Conservation (phyloP, 139 green algal genomes). For the Picochlorum costavermella region DNA sequence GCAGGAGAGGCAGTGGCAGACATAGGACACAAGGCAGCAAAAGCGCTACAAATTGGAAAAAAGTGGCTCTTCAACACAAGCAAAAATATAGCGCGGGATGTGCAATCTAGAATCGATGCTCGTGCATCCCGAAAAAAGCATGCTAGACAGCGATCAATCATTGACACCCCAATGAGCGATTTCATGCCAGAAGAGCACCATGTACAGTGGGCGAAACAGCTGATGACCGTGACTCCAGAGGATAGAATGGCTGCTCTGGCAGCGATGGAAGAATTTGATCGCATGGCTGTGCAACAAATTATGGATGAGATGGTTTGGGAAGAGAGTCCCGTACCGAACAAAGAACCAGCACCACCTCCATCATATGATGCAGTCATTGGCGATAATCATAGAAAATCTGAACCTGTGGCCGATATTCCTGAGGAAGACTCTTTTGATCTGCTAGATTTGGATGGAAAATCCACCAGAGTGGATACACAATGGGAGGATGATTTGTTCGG, state of each 20-base stretch:
- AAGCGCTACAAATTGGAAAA: conserved; percentile 17
- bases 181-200: conserved; percentile 3
- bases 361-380: background rate
- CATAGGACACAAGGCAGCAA: conserved; percentile 16
- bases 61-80: conserved; percentile 29
- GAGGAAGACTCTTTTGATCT: background rate
- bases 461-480: background rate
- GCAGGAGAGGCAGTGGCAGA: conserved; percentile 11
- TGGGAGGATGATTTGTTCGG: conserved; percentile 2
- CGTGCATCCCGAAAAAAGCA: background rate
- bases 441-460: background rate
- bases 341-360: background rate
- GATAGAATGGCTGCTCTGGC: conserved; percentile 18
- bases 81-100: conserved; percentile 25
- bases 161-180: background rate
- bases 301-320: conserved; percentile 25
- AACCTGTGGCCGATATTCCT: background rate
- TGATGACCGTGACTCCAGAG: conserved; percentile 16
- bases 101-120: conserved; percentile 18
- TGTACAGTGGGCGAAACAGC: conserved; percentile 35
- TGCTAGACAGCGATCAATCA: background rate
- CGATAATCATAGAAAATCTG: background rate
- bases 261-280: conserved; percentile 34
- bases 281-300: conserved; percentile 33
- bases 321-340: background rate